Evolutionary conservation across 345 rosid species (phyloP).

Genomic region (Angophora floribunda): DNA sequence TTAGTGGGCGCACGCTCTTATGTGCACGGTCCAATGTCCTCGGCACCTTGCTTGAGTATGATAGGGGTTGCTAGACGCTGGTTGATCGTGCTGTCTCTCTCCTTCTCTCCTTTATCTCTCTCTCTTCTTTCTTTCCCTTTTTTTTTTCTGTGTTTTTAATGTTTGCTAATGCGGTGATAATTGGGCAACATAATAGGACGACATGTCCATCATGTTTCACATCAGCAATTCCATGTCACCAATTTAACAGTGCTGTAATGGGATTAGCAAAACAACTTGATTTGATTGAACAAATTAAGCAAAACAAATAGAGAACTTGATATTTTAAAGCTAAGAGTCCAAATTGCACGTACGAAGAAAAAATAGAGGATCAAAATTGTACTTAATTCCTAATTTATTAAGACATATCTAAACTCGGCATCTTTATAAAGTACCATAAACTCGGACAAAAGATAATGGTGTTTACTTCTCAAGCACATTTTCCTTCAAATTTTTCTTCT

Average conservation of each 20-base stretch:
- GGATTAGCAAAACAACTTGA: background rate
- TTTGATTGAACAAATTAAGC: background rate
- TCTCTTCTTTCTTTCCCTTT: too few relatives aligned
- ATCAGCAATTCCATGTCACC: background rate
- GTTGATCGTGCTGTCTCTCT: background rate
- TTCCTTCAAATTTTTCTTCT: background rate
- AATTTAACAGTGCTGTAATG: background rate
- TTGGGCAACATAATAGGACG: background rate
- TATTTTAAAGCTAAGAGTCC: background rate
- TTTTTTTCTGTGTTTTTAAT: background rate
- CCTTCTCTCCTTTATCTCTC: background rate
- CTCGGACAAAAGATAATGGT: background rate
- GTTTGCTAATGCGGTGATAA: background rate
- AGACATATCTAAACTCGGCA: background rate
- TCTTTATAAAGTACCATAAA: background rate
- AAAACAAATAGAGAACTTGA: background rate
- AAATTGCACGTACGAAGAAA: background rate
- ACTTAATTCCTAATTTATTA: background rate
- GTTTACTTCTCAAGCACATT: background rate
- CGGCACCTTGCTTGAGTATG: too few relatives aligned
- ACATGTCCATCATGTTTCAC: background rate
- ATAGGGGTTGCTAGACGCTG: background rate
- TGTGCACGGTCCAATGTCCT: too few relatives aligned
- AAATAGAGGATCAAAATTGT: background rate
- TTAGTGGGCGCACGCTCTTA: too few relatives aligned